These are phyloP conservation scores for Pseudonitzschia pungens DNA, from an alignment of 108 stramenopile genomes.

Conservation along the genomic window DNA sequence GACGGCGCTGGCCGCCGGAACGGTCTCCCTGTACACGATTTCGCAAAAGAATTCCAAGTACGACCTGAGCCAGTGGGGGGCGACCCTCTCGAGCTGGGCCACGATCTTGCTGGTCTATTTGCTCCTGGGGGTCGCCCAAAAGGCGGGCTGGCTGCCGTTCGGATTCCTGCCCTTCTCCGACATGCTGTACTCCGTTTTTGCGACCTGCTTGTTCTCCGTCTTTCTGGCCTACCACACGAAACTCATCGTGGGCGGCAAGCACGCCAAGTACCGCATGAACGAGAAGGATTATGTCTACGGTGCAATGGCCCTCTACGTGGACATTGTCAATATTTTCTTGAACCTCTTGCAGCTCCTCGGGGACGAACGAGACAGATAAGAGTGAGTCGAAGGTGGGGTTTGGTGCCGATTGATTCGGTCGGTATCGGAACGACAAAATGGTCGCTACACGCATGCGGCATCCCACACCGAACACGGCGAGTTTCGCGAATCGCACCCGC, in stretches of 20 bases:
- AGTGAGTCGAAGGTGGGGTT: background rate
- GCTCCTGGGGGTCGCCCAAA: conserved; percentile 68
- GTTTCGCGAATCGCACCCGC: too few species aligned
- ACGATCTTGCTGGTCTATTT: conserved; percentile 73
- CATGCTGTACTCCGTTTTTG: conserved; percentile 55
- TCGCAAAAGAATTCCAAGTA: conserved; percentile 85
- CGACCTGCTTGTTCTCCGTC: conserved; percentile 61
- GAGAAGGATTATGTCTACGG: conserved; percentile 92
- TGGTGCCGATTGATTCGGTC: too few species aligned
- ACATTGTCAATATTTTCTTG: conserved; percentile 92
- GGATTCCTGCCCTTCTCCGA: conserved; percentile 79
- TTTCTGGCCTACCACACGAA: conserved; percentile 83
- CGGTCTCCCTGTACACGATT: conserved; percentile 79
- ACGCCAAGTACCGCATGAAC: conserved; percentile 82
- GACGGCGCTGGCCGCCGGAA: conserved; percentile 64
- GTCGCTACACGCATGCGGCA: too few species aligned
- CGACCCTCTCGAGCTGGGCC: conserved; percentile 55
- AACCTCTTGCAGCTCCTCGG: conserved; percentile 82
- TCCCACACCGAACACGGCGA: too few species aligned
- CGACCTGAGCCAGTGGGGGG: conserved; percentile 89
- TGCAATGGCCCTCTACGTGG: conserved; percentile 72
- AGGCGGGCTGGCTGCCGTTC: conserved; percentile 55
- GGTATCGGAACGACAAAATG: too few species aligned
- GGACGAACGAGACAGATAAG: conserved; percentile 42
- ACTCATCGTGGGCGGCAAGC: conserved; percentile 82